phyloP scores from a whole-genome alignment of 108 stramenopile genomes.

The Skeletonema marinoi region DNA sequence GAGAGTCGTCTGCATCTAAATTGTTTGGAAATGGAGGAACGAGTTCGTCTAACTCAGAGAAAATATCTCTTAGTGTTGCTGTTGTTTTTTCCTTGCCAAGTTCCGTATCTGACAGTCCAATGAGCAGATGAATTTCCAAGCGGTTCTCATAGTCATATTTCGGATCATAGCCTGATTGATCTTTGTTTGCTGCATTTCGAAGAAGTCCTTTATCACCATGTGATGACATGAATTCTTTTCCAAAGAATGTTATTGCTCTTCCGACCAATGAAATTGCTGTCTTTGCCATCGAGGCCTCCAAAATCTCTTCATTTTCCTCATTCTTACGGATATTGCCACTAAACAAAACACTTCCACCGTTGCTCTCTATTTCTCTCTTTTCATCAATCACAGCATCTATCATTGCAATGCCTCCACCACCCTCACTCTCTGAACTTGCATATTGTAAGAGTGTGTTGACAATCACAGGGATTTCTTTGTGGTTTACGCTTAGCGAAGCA shows the following conservation, averaged over 20 bases:
- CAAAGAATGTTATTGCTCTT: slow-evolving; percentile 30
- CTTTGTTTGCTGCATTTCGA: not conserved
- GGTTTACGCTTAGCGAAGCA: slow-evolving; percentile 29
- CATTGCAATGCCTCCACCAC: slow-evolving; percentile 43
- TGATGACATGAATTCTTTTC: slow-evolving; percentile 20
- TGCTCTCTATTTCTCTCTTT: not conserved
- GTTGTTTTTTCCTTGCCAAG: slow-evolving; percentile 29
- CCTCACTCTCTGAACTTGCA: slow-evolving; percentile 39
- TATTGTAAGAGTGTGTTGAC: slow-evolving; percentile 38
- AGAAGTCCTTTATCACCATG: slow-evolving; percentile 8
- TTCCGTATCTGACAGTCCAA: slow-evolving; percentile 22
- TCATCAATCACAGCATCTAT: slow-evolving; percentile 43
- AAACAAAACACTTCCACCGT: slow-evolving; percentile 1
- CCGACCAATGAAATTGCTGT: slow-evolving; percentile 40
- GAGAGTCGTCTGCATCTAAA: slow-evolving; percentile 6
- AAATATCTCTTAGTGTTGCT: slow-evolving; percentile 18
- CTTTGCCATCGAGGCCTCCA: slow-evolving; percentile 16
- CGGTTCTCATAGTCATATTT: slow-evolving; percentile 41
- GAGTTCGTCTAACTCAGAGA: slow-evolving; percentile 38
- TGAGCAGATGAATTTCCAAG: slow-evolving; percentile 36
- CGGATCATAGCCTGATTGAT: not conserved
- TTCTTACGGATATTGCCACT: not conserved
- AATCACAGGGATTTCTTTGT: slow-evolving; percentile 39
- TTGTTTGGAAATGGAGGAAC: slow-evolving; percentile 33
- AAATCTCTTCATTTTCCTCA: slow-evolving; percentile 12